Evolutionary conservation across 176 grass and related monocot genomes (phyloP).

Genomic region (Rhynchospora tenuis): DNA sequence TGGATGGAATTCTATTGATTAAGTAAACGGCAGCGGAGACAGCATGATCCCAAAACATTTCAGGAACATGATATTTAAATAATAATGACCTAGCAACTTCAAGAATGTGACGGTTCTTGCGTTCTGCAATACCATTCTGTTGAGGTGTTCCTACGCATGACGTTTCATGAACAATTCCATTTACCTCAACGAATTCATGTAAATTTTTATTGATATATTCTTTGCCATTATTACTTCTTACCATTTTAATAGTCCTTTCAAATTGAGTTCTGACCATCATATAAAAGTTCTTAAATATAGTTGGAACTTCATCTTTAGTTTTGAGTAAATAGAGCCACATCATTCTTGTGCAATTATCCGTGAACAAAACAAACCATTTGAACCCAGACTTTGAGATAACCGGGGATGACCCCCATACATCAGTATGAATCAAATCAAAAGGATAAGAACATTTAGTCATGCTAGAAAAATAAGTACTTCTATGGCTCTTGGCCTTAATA

Average conservation of each 20-base stretch:
- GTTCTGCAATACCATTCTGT: neutral
- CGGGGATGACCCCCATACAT: no score
- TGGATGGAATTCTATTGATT: neutral
- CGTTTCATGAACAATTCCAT: neutral
- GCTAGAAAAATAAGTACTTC: no score
- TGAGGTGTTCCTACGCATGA: neutral
- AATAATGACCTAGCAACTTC: neutral
- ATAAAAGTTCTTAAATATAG: neutral
- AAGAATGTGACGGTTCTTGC: neutral
- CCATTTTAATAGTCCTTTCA: neutral
- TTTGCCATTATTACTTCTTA: neutral
- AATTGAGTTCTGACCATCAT: neutral
- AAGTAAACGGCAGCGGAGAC: neutral
- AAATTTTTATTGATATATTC: neutral
- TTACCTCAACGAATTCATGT: neutral
- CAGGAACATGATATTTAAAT: neutral
- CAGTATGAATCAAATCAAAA: no score
- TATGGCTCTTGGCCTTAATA: no score
- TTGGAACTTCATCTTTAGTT: no score
- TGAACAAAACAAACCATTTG: no score
- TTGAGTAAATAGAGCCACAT: no score
- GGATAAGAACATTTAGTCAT: no score
- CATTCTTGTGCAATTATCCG: no score
- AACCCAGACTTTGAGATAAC: no score
- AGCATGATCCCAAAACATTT: neutral